These are phyloP conservation scores for Mucor irregularis DNA, from an alignment of 371 early-diverging fungal species.

Conservation along the genomic window DNA sequence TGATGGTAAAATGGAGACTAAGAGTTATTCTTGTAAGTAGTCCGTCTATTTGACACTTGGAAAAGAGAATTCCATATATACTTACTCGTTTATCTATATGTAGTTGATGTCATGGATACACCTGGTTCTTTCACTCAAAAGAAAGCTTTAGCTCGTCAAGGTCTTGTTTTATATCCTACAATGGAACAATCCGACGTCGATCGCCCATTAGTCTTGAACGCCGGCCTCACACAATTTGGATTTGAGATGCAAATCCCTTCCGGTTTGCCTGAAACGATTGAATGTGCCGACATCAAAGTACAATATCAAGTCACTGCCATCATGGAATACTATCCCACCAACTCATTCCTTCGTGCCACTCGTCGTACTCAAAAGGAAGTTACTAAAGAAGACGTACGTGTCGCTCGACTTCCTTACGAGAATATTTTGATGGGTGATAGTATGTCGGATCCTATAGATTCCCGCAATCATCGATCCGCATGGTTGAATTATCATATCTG, in stretches of 20 bases:
- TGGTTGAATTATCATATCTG: conserved; percentile 20
- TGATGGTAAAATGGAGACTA: conserved; percentile 15
- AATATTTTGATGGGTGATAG: conserved; percentile 1
- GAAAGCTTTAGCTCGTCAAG: conserved; percentile 10
- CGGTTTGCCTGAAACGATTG: conserved; percentile 11
- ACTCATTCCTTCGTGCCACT: neutral
- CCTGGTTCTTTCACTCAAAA: neutral
- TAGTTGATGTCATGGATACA: neutral
- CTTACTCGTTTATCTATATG: too few relatives aligned
- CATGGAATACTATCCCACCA: conserved; percentile 3
- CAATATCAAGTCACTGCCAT: conserved; percentile 15
- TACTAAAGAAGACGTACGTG: neutral
- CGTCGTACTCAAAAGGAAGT: neutral
- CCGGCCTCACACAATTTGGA: conserved; percentile 13
- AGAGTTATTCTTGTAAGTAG: neutral
- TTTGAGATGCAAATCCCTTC: conserved; percentile 24
- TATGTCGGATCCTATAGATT: conserved; percentile 3
- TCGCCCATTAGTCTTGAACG: conserved; percentile 6
- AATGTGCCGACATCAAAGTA: conserved; percentile 16
- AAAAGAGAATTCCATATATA: too few relatives aligned
- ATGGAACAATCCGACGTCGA: neutral
- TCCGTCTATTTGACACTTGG: too few relatives aligned
- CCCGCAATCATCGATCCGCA: conserved; percentile 1
- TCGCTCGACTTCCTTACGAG: conserved; percentile 9
- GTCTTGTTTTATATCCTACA: conserved; percentile 7